Percentiles rank a stretch among this genome's conserved stretches.
These are phyloP conservation scores for Platismatia glauca DNA, from an alignment of 495 filamentous ascomycete species.

Conservation along the genomic window DNA sequence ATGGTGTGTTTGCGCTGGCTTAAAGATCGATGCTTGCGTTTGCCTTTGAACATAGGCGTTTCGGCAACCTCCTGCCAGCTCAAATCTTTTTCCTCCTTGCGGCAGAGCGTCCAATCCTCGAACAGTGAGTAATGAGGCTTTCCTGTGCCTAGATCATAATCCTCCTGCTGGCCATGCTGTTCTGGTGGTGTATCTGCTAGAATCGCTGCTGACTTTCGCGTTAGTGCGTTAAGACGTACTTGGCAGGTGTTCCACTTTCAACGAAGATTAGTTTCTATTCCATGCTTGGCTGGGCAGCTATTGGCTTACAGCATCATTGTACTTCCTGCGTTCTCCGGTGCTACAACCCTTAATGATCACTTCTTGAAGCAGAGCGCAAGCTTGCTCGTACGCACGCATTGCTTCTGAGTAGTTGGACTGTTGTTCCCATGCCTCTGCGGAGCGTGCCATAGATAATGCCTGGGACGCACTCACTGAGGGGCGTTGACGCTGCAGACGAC, in stretches of 20 bases:
- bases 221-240: not conserved
- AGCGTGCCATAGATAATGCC: not conserved
- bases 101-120: not conserved
- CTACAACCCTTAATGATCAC: not conserved
- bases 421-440: not conserved
- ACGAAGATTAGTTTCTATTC: not conserved
- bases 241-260: not conserved
- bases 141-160: not conserved
- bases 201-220: not conserved
- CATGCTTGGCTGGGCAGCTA: not conserved
- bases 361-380: not conserved
- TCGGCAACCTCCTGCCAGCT: not conserved
- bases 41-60: not conserved
- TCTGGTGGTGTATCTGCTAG: not conserved
- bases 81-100: not conserved
- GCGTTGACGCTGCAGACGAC: not conserved
- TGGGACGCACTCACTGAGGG: not conserved
- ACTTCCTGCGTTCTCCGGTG: not conserved
- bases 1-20: conserved; percentile 2
- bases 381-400: not conserved
- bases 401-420: not conserved
- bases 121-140: not conserved
- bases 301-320: not conserved
- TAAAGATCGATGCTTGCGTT: conserved; percentile 2
- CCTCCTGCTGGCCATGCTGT: not conserved